A percentile compares a stretch with the other conserved stretches of the same genome.
Conservation (phyloP, 192 early-diverging fungal species). For the Diversispora epigaea region DNA sequence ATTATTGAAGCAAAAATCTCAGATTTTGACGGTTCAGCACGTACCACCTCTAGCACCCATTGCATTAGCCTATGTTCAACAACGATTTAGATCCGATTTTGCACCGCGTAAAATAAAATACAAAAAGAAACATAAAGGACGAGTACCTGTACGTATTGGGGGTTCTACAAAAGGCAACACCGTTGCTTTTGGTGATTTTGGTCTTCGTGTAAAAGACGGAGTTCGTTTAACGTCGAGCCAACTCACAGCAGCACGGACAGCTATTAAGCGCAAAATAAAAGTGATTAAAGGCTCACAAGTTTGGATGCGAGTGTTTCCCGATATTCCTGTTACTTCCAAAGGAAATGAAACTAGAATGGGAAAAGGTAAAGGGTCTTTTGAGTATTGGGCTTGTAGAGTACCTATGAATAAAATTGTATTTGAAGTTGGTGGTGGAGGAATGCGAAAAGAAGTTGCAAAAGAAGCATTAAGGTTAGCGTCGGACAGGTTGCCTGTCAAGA, state of each 20-base stretch:
- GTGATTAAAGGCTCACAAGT: slow-evolving; percentile 82
- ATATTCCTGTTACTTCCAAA: slow-evolving; percentile 89
- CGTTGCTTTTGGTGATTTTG: slow-evolving; percentile 87
- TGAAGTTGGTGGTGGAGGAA: slow-evolving; percentile 77
- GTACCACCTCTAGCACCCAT: background rate
- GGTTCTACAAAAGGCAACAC: slow-evolving; percentile 86
- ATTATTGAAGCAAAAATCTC: no score
- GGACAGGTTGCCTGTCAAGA: slow-evolving; percentile 64
- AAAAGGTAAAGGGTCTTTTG: slow-evolving; percentile 93
- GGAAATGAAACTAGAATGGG: slow-evolving; percentile 95
- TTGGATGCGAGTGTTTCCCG: slow-evolving; percentile 87
- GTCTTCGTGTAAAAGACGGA: slow-evolving; percentile 85
- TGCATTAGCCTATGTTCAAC: slow-evolving; percentile 39
- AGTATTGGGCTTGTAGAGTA: slow-evolving; percentile 90
- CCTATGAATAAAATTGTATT: slow-evolving; percentile 86
- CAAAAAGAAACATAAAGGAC: slow-evolving; percentile 86
- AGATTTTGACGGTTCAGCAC: no score
- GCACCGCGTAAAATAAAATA: slow-evolving; percentile 75
- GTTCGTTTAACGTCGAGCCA: slow-evolving; percentile 79
- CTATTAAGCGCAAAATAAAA: slow-evolving; percentile 79
- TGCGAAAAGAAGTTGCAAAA: slow-evolving; percentile 78
- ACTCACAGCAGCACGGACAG: slow-evolving; percentile 73
- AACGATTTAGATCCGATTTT: slow-evolving; percentile 64
- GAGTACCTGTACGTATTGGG: slow-evolving; percentile 75
- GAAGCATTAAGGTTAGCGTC: slow-evolving; percentile 69